These are phyloP conservation scores for Allium fistulosum DNA, from an alignment of 106 monocot genomes.

Conservation along the genomic window DNA sequence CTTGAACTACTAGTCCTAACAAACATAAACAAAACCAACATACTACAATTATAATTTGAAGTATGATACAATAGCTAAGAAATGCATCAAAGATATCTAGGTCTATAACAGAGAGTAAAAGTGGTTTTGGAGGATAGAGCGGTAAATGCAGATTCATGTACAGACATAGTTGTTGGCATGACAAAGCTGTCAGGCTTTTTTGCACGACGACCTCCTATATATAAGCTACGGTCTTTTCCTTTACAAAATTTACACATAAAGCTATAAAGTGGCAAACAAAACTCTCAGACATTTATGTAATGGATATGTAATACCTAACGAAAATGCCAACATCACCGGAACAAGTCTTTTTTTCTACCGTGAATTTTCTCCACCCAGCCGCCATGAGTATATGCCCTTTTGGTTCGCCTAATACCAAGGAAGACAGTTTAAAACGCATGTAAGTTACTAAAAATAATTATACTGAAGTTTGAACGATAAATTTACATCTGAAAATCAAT, in stretches of 20 bases:
- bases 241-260: conserved; percentile 2
- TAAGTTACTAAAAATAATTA: no score
- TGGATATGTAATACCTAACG: conserved; percentile 10
- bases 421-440: no score
- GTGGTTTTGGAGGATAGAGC: conserved; percentile 17
- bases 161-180: conserved; percentile 12
- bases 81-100: conserved; percentile 6
- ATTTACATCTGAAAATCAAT: no score
- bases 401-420: conserved; percentile 14
- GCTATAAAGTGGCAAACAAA: no score
- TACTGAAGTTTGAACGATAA: no score
- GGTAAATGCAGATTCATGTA: conserved; percentile 15
- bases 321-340: conserved; percentile 20
- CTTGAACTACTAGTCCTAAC: conserved; percentile 15
- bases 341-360: conserved; percentile 12
- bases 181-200: conserved; percentile 7
- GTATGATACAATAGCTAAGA: not conserved
- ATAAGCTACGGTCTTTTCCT: conserved; percentile 17
- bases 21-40: not conserved
- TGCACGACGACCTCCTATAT: conserved; percentile 25
- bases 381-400: conserved; percentile 22
- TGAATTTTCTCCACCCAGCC: conserved; percentile 23
- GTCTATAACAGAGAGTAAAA: conserved; percentile 20
- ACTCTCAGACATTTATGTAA: no score
- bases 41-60: no score